Evolutionary conservation across 169 alveolate species (phyloP), one percentile per base, ranked within the genome.

Genomic region (Neospora caninum): DNA sequence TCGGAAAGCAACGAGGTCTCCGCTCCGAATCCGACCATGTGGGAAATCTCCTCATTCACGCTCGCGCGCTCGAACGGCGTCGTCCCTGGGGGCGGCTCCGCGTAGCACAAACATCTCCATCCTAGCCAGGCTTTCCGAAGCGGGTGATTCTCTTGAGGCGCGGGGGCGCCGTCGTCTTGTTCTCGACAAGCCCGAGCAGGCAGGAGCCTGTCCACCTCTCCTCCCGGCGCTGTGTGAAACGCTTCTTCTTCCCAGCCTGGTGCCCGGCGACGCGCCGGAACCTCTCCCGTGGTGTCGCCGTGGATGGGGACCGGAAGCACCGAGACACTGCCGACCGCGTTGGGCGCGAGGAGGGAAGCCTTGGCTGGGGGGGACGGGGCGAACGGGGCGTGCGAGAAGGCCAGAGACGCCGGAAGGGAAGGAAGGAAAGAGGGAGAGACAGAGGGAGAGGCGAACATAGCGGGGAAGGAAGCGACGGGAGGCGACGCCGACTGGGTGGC

Each of bases 1-100:
- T n/a, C 49, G 20, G 86, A 78, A 9, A 78, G 86, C 39, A 38
- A 20, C 43, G 43, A 2, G 7, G 45, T 78, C 86, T 78, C 86
- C 31, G 45, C 45, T 7, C 45, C 49, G 31, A 78, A n/a, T 0
- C 86, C 86, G 45, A 78, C 45, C 27, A 78, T 38, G 86, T 78
- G 86, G 31, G 86, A 78, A 18, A 82, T 25, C 67, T 18, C 34
- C 67, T 82, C 89, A 31, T 82, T 82, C 69, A 82, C 89, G 53
- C 67, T 9, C 7, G 20, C 18, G 31, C 34, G 67, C 25, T 42
- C 89, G 4, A 82, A 49, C 54, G 89, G 38, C 10, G 89, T 29
- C 69, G 89, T 82, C 69, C 89, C 89, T 31, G 89, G 89, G 36
- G 89, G 89, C n/a, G 89, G 69, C n/a, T 38, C 89, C 16, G 89